Conservation (phyloP, 179 eudicot species). For the Drosera spatulata region DNA sequence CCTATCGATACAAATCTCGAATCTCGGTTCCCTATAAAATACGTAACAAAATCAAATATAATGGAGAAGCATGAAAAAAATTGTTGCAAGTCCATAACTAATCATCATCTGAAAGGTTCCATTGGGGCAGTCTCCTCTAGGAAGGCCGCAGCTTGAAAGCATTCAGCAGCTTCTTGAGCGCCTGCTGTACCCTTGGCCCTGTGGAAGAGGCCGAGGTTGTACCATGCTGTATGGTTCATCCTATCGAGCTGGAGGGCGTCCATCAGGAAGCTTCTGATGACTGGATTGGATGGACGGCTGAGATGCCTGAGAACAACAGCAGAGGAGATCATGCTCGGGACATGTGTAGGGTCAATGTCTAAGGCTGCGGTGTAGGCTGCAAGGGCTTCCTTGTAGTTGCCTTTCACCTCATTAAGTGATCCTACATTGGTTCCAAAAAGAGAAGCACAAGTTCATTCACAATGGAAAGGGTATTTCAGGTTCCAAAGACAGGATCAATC, state of each 20-base stretch:
- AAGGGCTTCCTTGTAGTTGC: constrained; percentile 45
- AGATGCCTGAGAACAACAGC: constrained; percentile 41
- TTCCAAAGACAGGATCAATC: not conserved
- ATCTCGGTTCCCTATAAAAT: too few species aligned
- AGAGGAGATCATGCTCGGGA: constrained; percentile 61
- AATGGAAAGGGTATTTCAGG: not conserved
- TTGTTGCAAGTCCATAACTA: too few species aligned
- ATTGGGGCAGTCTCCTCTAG: constrained; percentile 76
- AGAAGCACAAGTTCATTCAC: not conserved
- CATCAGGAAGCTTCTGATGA: constrained; percentile 49
- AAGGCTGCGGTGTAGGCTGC: constrained; percentile 45
- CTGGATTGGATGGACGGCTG: constrained; percentile 22
- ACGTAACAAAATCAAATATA: too few species aligned
- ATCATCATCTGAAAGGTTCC: constrained; percentile 70
- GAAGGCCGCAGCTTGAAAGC: constrained; percentile 46
- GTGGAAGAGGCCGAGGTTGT: constrained; percentile 59
- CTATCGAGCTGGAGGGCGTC: constrained; percentile 61
- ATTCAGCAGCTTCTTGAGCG: constrained; percentile 26
- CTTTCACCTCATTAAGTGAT: constrained; percentile 57
- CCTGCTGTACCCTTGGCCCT: constrained; percentile 29
- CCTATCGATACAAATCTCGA: too few species aligned
- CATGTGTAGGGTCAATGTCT: constrained; percentile 50
- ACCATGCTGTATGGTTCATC: constrained; percentile 68
- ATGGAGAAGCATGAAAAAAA: too few species aligned
- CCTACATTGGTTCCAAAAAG: constrained; percentile 27